Percentiles rank a stretch among this genome's conserved stretches.
phyloP scores from a whole-genome alignment of 768 basidiomycete species.

The Artomyces pyxidatus region DNA sequence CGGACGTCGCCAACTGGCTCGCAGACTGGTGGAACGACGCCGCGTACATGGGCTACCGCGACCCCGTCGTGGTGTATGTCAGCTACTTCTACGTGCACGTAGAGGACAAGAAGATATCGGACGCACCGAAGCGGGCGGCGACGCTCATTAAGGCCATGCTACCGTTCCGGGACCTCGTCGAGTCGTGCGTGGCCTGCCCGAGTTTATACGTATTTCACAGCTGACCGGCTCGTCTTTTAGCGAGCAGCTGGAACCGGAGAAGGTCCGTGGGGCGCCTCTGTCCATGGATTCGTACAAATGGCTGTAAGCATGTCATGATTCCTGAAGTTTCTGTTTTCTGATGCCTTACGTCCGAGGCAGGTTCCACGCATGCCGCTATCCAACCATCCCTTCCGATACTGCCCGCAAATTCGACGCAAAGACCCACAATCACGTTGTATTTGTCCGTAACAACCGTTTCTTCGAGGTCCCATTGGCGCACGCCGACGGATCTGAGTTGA shows the following conservation, averaged over 20 bases:
- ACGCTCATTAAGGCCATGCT: slow-evolving; percentile 78
- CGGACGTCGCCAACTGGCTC: slow-evolving; percentile 71
- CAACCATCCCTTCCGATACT: slow-evolving; percentile 73
- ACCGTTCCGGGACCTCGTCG: slow-evolving; percentile 76
- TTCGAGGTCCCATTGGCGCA: slow-evolving; percentile 72
- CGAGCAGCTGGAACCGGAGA: slow-evolving; percentile 82
- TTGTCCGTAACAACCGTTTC: slow-evolving; percentile 87
- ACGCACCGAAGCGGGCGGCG: slow-evolving; percentile 69
- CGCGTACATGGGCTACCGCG: slow-evolving; percentile 83
- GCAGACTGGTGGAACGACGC: slow-evolving; percentile 97
- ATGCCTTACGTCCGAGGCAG: slow-evolving; percentile 26
- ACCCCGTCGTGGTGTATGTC: slow-evolving; percentile 86
- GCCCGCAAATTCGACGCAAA: slow-evolving; percentile 72
- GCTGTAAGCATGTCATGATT: slow-evolving; percentile 47
- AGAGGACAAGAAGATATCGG: slow-evolving; percentile 45
- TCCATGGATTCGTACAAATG: slow-evolving; percentile 95
- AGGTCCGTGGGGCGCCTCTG: slow-evolving; percentile 64
- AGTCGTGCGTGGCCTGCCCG: slow-evolving; percentile 44
- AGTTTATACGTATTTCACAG: neutral
- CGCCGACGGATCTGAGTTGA: slow-evolving; percentile 59
- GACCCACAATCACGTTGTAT: slow-evolving; percentile 80
- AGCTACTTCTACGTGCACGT: slow-evolving; percentile 94
- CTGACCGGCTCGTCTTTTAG: slow-evolving; percentile 26
- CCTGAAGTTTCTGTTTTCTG: neutral
- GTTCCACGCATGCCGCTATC: slow-evolving; percentile 91